phyloP scores from a whole-genome alignment of 2,329 filamentous ascomycete genomes.

The Xylaria sp. region DNA sequence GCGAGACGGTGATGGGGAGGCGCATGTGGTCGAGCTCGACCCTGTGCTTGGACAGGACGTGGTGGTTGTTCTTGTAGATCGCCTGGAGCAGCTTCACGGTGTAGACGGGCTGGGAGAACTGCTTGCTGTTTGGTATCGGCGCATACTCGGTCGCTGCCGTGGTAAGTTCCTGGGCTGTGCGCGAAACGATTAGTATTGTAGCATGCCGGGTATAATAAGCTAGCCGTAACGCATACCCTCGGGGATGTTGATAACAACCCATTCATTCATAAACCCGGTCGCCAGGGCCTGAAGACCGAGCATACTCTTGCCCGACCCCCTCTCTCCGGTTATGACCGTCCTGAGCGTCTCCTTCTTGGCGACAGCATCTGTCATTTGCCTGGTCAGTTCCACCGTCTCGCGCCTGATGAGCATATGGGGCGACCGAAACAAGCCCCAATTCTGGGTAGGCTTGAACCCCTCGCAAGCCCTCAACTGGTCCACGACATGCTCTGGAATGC shows the following conservation, averaged over 20 bases:
- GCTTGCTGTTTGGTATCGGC: conserved; percentile 62
- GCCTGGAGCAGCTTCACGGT: conserved; percentile 73
- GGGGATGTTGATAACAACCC: conserved; percentile 87
- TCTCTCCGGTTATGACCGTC: conserved; percentile 72
- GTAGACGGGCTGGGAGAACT: conserved; percentile 80
- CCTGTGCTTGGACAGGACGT: conserved; percentile 59
- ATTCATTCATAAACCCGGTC: conserved; percentile 78
- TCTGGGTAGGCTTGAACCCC: conserved; percentile 88
- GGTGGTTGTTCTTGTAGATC: conserved; percentile 72
- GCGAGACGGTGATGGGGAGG: conserved; percentile 61
- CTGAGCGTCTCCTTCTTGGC: conserved; percentile 59
- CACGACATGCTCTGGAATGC: conserved; percentile 69
- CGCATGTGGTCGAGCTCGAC: conserved; percentile 56
- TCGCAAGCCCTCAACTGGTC: conserved; percentile 82
- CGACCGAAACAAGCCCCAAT: conserved; percentile 82
- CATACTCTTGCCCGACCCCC: conserved; percentile 83
- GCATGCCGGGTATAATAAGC: background rate
- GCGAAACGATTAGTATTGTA: conserved; percentile 4
- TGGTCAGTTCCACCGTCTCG: conserved; percentile 75
- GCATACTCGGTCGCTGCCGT: conserved; percentile 81
- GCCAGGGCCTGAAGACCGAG: conserved; percentile 81
- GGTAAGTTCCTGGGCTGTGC: conserved; percentile 72
- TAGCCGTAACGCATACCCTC: conserved; percentile 67
- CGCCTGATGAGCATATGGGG: conserved; percentile 78
- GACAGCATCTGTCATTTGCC: conserved; percentile 60